Evolutionary conservation across 73 alveolate genomes (phyloP).

Genomic region (Paramecium tetraurelia): DNA sequence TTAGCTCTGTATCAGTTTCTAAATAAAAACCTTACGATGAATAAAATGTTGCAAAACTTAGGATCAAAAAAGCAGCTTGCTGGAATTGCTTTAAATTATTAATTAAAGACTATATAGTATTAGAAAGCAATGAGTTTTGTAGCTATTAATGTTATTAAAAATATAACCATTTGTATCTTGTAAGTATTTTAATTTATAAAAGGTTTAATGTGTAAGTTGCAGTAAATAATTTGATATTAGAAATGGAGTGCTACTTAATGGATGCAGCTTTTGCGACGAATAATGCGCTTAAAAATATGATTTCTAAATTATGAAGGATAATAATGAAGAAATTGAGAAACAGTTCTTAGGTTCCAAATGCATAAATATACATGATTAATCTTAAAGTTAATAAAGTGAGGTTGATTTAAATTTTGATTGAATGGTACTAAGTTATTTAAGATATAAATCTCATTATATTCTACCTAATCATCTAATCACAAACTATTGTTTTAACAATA

Average conservation of each 20-base stretch:
- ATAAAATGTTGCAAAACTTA: not conserved
- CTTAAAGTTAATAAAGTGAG: not conserved
- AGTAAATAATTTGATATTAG: not conserved
- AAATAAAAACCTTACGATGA: not conserved
- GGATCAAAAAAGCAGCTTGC: slow-evolving; percentile 16
- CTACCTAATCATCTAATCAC: no score
- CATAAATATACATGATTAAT: not conserved
- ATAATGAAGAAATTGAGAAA: not conserved
- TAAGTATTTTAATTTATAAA: not conserved
- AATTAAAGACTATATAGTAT: not conserved
- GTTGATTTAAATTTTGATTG: slow-evolving; percentile 5
- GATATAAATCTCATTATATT: not conserved
- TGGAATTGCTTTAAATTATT: slow-evolving; percentile 33
- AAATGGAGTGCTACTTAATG: not conserved
- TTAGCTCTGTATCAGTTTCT: not conserved
- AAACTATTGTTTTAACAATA: no score
- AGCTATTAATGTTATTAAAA: not conserved
- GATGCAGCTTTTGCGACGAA: not conserved
- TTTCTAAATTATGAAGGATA: slow-evolving; percentile 1
- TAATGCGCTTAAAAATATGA: not conserved
- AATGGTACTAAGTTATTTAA: not conserved
- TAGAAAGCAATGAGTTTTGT: not conserved
- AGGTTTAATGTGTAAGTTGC: slow-evolving; percentile 7
- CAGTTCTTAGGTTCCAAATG: not conserved
- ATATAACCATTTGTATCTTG: not conserved